Base-by-base conservation (phyloP, 176 grass and related monocot genomes). In the Hyparrhenia diplandra region DNA sequence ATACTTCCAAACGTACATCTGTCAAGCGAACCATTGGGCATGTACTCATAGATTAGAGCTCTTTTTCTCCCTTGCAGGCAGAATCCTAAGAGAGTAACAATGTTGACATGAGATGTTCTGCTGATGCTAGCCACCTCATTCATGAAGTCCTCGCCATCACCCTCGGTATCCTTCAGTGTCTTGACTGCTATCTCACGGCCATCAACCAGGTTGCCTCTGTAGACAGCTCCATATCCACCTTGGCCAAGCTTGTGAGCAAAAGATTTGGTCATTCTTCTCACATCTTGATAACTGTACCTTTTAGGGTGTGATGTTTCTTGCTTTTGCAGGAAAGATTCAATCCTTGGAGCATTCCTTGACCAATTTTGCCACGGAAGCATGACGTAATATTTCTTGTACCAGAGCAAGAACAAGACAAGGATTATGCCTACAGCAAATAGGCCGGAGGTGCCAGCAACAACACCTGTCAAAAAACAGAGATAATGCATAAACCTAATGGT, bases 11-110 rank as follows among this genome's bases (percentile, higher is more conserved):
- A 67, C 0, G 10, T 46, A 16, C 60, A 78, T 49, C 46, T 89
- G 18, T 89, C 83, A 0, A 89, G 78, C 23, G 83, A 89, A 37
- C 78, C 83, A 24, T 82, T 85, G 10, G 64, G 78, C 82, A 89
- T 81, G 32, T 81, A 89, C 10, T 82, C 87, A 1, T 85, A 82
- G 7, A 85, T 8, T 2, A 89, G 82, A 73, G 78, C 87, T 73
- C 83, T 71, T 47, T 80, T 88, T 9, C 63, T 85, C 3, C 69
- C 76, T 80, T 89, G n/a, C 17, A 84, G 12, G 51, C 61, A 84
- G 8, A 80, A 84, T 35, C 87, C 82, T 20, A 89, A 4, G 30
- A 85, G 71, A 32, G 71, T 70, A 13, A 85, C 82, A 20, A 89
- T 35, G 28, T 89, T 85, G 32, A 89, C 72, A 58, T 85, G 82